These are phyloP conservation scores for Macrocybe gigantea DNA, from an alignment of 768 basidiomycete genomes.

Conservation along the genomic window DNA sequence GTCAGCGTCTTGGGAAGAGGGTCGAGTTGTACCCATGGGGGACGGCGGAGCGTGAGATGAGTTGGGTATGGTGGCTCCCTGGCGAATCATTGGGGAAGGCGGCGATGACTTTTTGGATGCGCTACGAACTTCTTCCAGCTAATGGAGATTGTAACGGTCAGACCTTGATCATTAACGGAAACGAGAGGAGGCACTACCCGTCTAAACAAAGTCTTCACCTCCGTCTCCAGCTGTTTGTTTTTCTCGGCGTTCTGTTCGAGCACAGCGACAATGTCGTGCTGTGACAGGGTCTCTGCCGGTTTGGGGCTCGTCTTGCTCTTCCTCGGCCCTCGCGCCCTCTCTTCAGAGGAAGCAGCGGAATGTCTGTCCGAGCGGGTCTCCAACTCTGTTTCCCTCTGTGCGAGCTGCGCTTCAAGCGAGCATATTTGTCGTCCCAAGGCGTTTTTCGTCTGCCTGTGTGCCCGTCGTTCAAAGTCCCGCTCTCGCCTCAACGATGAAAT, in stretches of 20 bases:
- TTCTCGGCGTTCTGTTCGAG: conserved; percentile 30
- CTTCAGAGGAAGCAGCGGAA: background rate
- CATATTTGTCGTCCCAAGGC: conserved; percentile 35
- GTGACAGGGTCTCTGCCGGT: conserved; percentile 10
- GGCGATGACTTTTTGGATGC: no score
- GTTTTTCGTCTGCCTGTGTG: conserved; percentile 33
- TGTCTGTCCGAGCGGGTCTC: conserved; percentile 19
- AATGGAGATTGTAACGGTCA: no score
- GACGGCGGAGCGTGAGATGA: no score
- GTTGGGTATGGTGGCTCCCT: no score
- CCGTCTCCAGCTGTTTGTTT: conserved; percentile 38
- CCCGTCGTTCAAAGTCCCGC: conserved; percentile 37
- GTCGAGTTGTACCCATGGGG: no score
- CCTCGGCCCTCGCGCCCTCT: conserved; percentile 1
- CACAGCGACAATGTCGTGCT: conserved; percentile 35
- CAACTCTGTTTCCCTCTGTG: conserved; percentile 52
- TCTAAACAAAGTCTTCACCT: conserved; percentile 32
- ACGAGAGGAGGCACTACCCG: conserved; percentile 16
- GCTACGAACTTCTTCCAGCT: no score
- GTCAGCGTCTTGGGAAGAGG: no score
- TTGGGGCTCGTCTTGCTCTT: no score
- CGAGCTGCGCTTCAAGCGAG: conserved; percentile 46
- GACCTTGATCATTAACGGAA: no score
- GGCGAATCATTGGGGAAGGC: no score
- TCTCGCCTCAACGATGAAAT: conserved; percentile 35